Evolutionary conservation across 2,329 filamentous ascomycete genomes (phyloP).

Genomic region (Teratosphaeria nubilosa): DNA sequence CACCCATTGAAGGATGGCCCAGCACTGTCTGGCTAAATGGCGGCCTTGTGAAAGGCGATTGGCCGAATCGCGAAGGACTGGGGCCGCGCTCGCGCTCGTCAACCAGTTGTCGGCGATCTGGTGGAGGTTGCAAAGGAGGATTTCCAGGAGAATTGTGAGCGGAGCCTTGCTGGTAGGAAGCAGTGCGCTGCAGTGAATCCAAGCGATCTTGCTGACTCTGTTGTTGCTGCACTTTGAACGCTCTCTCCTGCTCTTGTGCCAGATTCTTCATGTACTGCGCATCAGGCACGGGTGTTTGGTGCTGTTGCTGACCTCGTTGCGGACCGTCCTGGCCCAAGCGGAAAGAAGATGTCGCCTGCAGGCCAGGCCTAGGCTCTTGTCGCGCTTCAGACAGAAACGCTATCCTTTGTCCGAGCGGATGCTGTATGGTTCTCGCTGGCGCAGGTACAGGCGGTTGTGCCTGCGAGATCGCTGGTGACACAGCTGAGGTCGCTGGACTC

Average conservation of each 20-base stretch:
- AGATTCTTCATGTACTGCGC: conserved; percentile 17
- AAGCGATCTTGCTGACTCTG: conserved; percentile 16
- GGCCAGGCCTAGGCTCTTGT: conserved; percentile 17
- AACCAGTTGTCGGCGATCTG: conserved; percentile 17
- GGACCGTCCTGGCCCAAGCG: conserved; percentile 6
- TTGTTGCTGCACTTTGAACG: conserved; percentile 20
- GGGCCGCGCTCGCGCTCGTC: conserved; percentile 23
- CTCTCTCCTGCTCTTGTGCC: conserved; percentile 23
- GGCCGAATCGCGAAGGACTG: conserved; percentile 11
- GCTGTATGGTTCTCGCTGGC: conserved; percentile 14
- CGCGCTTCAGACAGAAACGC: conserved; percentile 23
- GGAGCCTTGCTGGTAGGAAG: conserved; percentile 8
- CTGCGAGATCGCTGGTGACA: conserved; percentile 13
- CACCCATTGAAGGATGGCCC: not conserved
- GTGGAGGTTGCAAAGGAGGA: conserved; percentile 11
- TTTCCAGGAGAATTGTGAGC: conserved; percentile 20
- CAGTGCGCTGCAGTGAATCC: conserved; percentile 14
- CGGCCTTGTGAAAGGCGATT: conserved; percentile 8
- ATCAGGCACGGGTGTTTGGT: conserved; percentile 7
- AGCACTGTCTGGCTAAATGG: conserved; percentile 9
- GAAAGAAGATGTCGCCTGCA: conserved; percentile 3
- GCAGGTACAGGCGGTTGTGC: conserved; percentile 14
- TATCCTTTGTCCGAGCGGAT: conserved; percentile 21
- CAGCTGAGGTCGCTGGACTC: conserved; percentile 15
- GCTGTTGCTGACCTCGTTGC: conserved; percentile 6